Base-by-base conservation (phyloP, 108 stramenopile genomes). In the Pseudonitzschia multiseries region DNA sequence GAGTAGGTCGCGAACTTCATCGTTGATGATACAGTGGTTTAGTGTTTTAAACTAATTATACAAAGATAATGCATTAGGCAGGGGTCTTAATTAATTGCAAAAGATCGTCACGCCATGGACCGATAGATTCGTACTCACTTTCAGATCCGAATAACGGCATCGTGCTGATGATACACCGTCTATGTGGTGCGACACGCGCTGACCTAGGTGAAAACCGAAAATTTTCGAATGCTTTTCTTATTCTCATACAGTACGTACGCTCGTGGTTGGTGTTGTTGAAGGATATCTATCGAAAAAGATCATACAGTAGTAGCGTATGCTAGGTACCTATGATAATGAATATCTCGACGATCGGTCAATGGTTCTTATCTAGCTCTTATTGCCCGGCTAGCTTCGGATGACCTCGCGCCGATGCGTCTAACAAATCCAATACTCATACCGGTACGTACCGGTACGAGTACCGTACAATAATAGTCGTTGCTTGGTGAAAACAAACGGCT, bases 1-100 rank as follows among this genome's bases (percentile, higher is more conserved):
- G 78, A 24, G 48, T 63, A 68, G 50, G 54, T 29, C 15, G 73
- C 40, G 71, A 83, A 70, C 70, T 83, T 83, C 82, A 83, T 83
- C 62, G 21, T 48, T 73, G 50, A 41, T 43, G 21, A 59, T 26
- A 24, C 22, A 2, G 57, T 59, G 12, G 0, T 28, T 20, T 9
- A 13, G 26, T 29, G 12, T 65, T 8, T 41, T 65, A 48, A 48
- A 22, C 65, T 40, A 65, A 44, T 65, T 65, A 10, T 65, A 31
- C 57, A 59, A 59, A 59, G 14, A 9, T 59, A 22, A 27, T 31
- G 26, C 15, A 27, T 59, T 14, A 26, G 57, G 1, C 4, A 48
- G 1, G 17, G 46, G 46, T 18, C 18, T 48, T 48, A 14, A 18
- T 8, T 18, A 48, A 48, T 48, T 14, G 46, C 46, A 48, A 14